A percentile compares a stretch with the other conserved stretches of the same genome.
Evolutionary conservation across 2,329 filamentous ascomycete genomes (phyloP).

Genomic region (Penicillium capsulatum): DNA sequence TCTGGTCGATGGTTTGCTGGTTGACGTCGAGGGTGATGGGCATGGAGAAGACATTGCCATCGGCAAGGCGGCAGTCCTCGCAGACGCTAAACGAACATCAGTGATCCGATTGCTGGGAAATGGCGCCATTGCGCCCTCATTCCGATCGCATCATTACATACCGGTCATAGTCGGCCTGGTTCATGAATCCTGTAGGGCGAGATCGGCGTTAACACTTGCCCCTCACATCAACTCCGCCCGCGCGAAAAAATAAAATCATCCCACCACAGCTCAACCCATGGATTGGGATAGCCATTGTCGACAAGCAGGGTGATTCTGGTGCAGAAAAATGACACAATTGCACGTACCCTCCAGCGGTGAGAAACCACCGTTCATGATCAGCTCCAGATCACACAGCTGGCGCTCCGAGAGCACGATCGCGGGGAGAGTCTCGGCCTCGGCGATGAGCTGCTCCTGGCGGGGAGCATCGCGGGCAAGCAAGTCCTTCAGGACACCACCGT

Average conservation of each 20-base stretch:
- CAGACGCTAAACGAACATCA: constrained; percentile 63
- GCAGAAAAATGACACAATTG: constrained; percentile 1
- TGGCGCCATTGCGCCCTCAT: constrained; percentile 1
- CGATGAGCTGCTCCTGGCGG: constrained; percentile 70
- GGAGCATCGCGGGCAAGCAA: constrained; percentile 88
- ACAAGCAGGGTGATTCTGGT: background rate
- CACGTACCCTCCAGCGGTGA: constrained; percentile 87
- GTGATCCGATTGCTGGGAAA: background rate
- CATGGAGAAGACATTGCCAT: constrained; percentile 91
- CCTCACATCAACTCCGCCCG: constrained; percentile 8
- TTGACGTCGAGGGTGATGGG: constrained; percentile 90
- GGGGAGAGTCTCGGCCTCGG: constrained; percentile 81
- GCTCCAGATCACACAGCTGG: constrained; percentile 94
- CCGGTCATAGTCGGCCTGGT: constrained; percentile 93
- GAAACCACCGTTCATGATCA: constrained; percentile 97
- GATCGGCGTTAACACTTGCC: constrained; percentile 19
- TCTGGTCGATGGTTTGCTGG: constrained; percentile 67
- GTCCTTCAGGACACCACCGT: constrained; percentile 96
- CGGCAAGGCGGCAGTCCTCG: constrained; percentile 75
- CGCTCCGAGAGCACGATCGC: constrained; percentile 83
- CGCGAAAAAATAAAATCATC: constrained; percentile 4
- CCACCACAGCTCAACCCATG: background rate
- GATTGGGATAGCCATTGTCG: background rate
- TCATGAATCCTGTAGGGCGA: constrained; percentile 79
- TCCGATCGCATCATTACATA: constrained; percentile 44